Percentiles rank a stretch among this genome's conserved stretches.
These are phyloP conservation scores for Metarhizium humberi DNA, from an alignment of 2,329 filamentous ascomycete genomes.

Conservation along the genomic window DNA sequence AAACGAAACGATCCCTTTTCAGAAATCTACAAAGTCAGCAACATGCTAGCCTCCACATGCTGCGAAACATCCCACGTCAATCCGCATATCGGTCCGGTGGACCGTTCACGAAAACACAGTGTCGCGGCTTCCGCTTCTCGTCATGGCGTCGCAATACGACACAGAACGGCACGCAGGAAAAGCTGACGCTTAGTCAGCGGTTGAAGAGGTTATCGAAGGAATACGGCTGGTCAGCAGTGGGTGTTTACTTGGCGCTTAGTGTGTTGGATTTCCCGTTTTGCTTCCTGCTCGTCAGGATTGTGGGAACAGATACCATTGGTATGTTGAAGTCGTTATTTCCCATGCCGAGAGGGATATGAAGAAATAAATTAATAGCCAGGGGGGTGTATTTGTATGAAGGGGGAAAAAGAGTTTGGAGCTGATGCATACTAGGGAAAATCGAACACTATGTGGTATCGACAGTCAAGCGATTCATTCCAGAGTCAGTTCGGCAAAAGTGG, in stretches of 20 bases:
- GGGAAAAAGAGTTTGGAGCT: neutral
- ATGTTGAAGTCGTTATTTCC: slow-evolving; percentile 16
- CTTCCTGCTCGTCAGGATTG: slow-evolving; percentile 73
- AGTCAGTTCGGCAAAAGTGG: slow-evolving; percentile 46
- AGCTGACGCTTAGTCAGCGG: slow-evolving; percentile 53
- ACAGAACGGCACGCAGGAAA: slow-evolving; percentile 14
- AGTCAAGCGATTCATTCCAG: slow-evolving; percentile 49
- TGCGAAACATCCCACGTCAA: neutral
- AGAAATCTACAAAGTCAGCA: neutral
- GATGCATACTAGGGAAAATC: slow-evolving; percentile 34
- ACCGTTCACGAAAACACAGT: slow-evolving; percentile 14
- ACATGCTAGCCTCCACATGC: neutral
- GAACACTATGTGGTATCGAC: slow-evolving; percentile 60
- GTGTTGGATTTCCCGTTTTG: slow-evolving; percentile 91
- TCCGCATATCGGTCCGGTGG: slow-evolving; percentile 8
- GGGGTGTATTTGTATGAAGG: neutral
- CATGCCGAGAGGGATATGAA: neutral
- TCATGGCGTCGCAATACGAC: slow-evolving; percentile 20
- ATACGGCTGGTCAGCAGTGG: slow-evolving; percentile 88
- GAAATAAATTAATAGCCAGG: neutral
- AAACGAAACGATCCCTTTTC: slow-evolving; percentile 5
- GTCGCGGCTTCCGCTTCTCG: slow-evolving; percentile 26
- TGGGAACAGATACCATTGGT: slow-evolving; percentile 84
- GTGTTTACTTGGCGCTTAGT: slow-evolving; percentile 79
- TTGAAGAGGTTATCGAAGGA: slow-evolving; percentile 80